Evolutionary conservation across 1,139 yeast genomes (phyloP).

Genomic region (Yamadazyma pseudoaaseri): DNA sequence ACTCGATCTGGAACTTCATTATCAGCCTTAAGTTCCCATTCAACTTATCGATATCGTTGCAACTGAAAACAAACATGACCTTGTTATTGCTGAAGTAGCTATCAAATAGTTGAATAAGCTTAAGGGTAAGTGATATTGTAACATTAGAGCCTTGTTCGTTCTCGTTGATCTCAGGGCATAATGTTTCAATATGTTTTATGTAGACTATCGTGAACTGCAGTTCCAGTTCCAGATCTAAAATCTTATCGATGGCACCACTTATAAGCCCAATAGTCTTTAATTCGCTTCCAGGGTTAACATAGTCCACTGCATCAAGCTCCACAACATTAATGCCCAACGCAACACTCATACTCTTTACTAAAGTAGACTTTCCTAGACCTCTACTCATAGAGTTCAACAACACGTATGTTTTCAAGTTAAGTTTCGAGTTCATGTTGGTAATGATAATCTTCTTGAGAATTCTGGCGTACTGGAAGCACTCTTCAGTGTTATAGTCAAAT

Average conservation of each 20-base stretch:
- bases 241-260: slow-evolving; percentile 71
- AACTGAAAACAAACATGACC: slow-evolving; percentile 64
- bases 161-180: slow-evolving; percentile 66
- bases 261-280: slow-evolving; percentile 76
- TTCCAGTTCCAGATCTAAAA: slow-evolving; percentile 21
- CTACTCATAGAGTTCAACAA: slow-evolving; percentile 68
- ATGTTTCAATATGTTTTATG: slow-evolving; percentile 71
- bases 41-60: slow-evolving; percentile 68
- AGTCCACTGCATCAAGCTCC: slow-evolving; percentile 66
- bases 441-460: slow-evolving; percentile 51
- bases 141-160: slow-evolving; percentile 58
- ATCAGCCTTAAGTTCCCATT: slow-evolving; percentile 66
- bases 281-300: slow-evolving; percentile 69
- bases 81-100: slow-evolving; percentile 44
- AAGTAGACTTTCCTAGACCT: slow-evolving; percentile 75
- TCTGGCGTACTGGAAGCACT: slow-evolving; percentile 48
- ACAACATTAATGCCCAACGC: slow-evolving; percentile 68
- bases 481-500: slow-evolving; percentile 28
- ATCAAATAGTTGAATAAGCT: slow-evolving; percentile 56
- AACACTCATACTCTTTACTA: slow-evolving; percentile 54
- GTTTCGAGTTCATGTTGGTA: slow-evolving; percentile 39
- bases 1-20: slow-evolving; percentile 73
- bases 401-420: slow-evolving; percentile 57
- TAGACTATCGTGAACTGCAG: slow-evolving; percentile 45
- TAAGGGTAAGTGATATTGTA: slow-evolving; percentile 57